Evolutionary conservation across 2,329 filamentous ascomycete genomes (phyloP), one percentile per base, ranked within the genome.

Genomic region (Calonectria leucothoes): DNA sequence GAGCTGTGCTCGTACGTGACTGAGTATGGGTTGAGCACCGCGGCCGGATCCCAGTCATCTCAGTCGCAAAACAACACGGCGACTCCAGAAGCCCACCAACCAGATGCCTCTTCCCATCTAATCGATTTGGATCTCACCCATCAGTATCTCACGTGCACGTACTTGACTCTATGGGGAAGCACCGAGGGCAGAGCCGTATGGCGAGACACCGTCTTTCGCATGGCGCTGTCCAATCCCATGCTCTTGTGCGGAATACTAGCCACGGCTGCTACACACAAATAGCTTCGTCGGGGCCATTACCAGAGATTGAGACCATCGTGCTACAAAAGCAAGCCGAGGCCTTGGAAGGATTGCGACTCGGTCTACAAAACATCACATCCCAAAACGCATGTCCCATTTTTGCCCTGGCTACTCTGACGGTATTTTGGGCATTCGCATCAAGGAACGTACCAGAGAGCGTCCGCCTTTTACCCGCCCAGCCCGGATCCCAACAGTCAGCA

Each of bases 401-500:
- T 66, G 63, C 69, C 3, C 39, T 77, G 17, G 70, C 71, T 14
- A 69, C 73, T 29, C 69, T 77, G 17, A 74, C 76, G 1, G 71
- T 73, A 25, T 75, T 72, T 33, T 77, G 76, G 76, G 71, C 74
- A 0, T 74, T 77, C 39, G 76, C 73, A 5, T 76, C 76, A 1
- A 55, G 52, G 8, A 72, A 59, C 7, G 57, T 77, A 11, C 74
- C 76, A 0, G 48, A 61, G 1, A 61, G 71, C 7, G 49, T 77
- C 11, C 69, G 67, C 45, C 74, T 76, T 4, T 29, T 77, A 17
- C 51, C 64, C 6, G 31, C 39, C 3, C 29, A 25, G 12, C 29
- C 29, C 31, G 63, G 17, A 6, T 8, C 49, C 15, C 17, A 31
- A 8, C 49, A 15, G 15, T 66, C 69, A 12, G 37, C 31, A 11